phyloP scores from a whole-genome alignment of 768 basidiomycete species.

The Kwoniella shandongensis region DNA sequence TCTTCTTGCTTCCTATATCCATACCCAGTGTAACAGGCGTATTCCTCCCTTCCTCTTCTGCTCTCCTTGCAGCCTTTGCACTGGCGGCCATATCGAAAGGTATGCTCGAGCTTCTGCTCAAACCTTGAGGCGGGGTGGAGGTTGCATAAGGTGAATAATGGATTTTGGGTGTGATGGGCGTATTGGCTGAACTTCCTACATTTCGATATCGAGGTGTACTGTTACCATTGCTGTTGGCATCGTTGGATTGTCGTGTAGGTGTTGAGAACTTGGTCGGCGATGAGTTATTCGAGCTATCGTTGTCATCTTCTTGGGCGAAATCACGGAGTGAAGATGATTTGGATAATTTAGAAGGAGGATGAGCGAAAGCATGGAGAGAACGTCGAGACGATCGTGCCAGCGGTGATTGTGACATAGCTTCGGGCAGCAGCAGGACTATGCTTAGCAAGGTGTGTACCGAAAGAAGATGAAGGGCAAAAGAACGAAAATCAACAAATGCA shows the following conservation, averaged over 20 bases:
- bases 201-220: constrained; percentile 19
- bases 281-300: constrained; percentile 2
- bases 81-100: constrained; percentile 48
- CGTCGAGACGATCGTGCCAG: constrained; percentile 35
- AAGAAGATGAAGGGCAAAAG: constrained; percentile 1
- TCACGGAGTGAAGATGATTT: constrained; percentile 29
- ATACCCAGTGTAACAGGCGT: constrained; percentile 5
- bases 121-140: constrained; percentile 33
- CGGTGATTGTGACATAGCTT: constrained; percentile 47
- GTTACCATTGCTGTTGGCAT: neutral
- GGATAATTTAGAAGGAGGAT: constrained; percentile 35
- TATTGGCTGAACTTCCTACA: constrained; percentile 1
- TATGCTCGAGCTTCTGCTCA: constrained; percentile 41
- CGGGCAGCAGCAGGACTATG: too few relatives aligned
- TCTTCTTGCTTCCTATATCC: constrained; percentile 18
- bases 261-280: neutral
- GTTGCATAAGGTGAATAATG: constrained; percentile 43
- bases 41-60: constrained; percentile 19
- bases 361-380: constrained; percentile 35
- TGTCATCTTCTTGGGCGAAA: constrained; percentile 13
- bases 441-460: too few relatives aligned
- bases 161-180: constrained; percentile 35
- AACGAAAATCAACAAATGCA: too few relatives aligned
- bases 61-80: constrained; percentile 27
- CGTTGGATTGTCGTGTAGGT: neutral